Evolutionary conservation across 441 rosid genomes (phyloP).

Genomic region (Populus hybrid): DNA sequence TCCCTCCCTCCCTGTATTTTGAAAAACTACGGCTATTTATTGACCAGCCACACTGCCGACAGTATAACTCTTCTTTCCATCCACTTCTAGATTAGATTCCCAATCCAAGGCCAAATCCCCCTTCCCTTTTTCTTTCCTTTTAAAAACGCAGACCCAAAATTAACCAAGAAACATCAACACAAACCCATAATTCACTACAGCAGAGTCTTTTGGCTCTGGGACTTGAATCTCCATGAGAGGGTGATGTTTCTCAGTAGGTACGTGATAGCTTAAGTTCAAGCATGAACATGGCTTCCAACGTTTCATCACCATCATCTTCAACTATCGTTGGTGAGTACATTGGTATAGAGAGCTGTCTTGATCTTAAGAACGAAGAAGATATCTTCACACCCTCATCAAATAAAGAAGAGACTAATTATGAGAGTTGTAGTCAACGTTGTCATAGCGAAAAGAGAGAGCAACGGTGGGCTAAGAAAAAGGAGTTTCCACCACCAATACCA

Average conservation of each 20-base stretch:
- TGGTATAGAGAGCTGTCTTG: slow-evolving; percentile 61
- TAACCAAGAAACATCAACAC: neutral
- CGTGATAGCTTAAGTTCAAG: neutral
- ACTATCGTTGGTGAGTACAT: slow-evolving; percentile 50
- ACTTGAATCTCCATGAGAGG: slow-evolving; percentile 11
- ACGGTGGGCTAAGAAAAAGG: slow-evolving; percentile 21
- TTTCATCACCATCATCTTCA: slow-evolving; percentile 26
- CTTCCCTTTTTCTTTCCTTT: neutral
- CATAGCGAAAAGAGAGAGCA: slow-evolving; percentile 2
- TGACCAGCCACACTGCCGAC: neutral
- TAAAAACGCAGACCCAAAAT: slow-evolving; percentile 17
- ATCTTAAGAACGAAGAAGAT: slow-evolving; percentile 32
- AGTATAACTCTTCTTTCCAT: neutral
- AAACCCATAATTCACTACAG: neutral
- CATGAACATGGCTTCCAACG: neutral
- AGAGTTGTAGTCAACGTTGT: neutral
- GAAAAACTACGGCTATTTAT: neutral
- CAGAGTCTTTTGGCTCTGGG: slow-evolving; percentile 4
- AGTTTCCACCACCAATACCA: slow-evolving; percentile 55
- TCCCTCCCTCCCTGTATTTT: neutral
- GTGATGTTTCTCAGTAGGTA: neutral
- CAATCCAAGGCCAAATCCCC: neutral
- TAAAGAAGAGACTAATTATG: neutral
- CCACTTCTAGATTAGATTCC: neutral
- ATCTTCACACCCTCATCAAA: neutral